These are phyloP conservation scores for Meira miltonrushii DNA, from an alignment of 1,284 basidiomycete species.

Conservation along the genomic window DNA sequence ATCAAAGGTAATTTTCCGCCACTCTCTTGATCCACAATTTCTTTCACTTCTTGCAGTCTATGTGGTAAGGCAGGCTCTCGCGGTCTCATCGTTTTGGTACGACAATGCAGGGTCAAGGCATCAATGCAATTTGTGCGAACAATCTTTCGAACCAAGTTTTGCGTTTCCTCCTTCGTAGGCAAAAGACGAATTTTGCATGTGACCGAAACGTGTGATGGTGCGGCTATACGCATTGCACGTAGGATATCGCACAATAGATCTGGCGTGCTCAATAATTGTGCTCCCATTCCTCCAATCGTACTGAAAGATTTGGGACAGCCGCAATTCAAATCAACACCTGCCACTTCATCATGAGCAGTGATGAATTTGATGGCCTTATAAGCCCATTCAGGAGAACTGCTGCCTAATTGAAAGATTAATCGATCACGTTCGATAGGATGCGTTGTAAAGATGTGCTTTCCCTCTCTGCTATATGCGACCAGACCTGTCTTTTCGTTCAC, in stretches of 20 bases:
- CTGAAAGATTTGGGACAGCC: slow-evolving; percentile 87
- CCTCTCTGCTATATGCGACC: slow-evolving; percentile 69
- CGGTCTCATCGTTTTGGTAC: slow-evolving; percentile 87
- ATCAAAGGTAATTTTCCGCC: slow-evolving; percentile 68
- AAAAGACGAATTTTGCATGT: slow-evolving; percentile 77
- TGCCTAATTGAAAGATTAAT: slow-evolving; percentile 71
- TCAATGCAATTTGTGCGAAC: slow-evolving; percentile 75
- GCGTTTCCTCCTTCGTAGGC: slow-evolving; percentile 76
- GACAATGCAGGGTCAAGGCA: slow-evolving; percentile 87
- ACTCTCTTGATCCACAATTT: slow-evolving; percentile 62
- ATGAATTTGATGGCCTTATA: slow-evolving; percentile 84
- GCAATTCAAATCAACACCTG: slow-evolving; percentile 90
- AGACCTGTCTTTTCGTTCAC: slow-evolving; percentile 83
- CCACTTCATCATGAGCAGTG: slow-evolving; percentile 68
- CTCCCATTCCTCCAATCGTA: slow-evolving; percentile 91
- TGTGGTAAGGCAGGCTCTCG: slow-evolving; percentile 73
- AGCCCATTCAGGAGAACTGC: slow-evolving; percentile 78
- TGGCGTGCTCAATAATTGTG: slow-evolving; percentile 83
- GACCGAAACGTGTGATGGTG: slow-evolving; percentile 58
- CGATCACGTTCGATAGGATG: slow-evolving; percentile 73
- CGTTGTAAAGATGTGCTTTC: slow-evolving; percentile 79
- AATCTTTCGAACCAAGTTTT: slow-evolving; percentile 79
- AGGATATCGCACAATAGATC: slow-evolving; percentile 74
- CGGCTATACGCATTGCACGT: slow-evolving; percentile 44
- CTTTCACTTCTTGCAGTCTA: slow-evolving; percentile 75